phyloP scores from a whole-genome alignment of 306 rosid genomes.

The Inga leiocalycina region DNA sequence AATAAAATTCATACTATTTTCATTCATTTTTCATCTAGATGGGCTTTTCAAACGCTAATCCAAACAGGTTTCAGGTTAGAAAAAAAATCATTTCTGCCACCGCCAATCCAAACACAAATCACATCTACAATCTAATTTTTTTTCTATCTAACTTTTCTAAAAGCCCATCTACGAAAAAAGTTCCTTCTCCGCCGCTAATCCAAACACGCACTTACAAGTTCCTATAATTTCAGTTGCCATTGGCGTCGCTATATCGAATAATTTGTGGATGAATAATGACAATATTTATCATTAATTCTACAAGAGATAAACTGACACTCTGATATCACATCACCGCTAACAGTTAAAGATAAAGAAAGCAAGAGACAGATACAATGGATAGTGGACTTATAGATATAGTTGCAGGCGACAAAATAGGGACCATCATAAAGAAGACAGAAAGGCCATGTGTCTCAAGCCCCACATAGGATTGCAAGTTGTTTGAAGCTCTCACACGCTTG shows the following conservation, averaged over 20 bases:
- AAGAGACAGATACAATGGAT: slow-evolving; percentile 15
- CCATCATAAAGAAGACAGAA: background rate
- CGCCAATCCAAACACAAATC: too few relatives aligned
- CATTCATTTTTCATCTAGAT: too few relatives aligned
- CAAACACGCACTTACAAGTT: too few relatives aligned
- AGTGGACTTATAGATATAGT: background rate
- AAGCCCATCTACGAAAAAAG: too few relatives aligned
- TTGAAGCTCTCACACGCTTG: background rate
- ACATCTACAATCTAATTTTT: too few relatives aligned
- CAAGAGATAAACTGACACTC: background rate
- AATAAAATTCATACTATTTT: too few relatives aligned
- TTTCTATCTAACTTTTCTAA: too few relatives aligned
- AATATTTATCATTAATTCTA: background rate
- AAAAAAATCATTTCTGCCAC: too few relatives aligned
- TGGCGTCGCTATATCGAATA: too few relatives aligned
- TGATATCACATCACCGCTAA: background rate
- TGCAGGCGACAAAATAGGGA: slow-evolving; percentile 6
- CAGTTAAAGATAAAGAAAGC: background rate
- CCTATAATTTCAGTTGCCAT: background rate
- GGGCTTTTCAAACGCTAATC: too few relatives aligned
- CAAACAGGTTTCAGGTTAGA: too few relatives aligned
- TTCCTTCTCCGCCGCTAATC: too few relatives aligned
- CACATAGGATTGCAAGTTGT: background rate
- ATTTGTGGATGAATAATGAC: background rate
- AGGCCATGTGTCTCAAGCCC: background rate